Conservation (phyloP, 2,329 filamentous ascomycete species). For the Beauveria caledonica region DNA sequence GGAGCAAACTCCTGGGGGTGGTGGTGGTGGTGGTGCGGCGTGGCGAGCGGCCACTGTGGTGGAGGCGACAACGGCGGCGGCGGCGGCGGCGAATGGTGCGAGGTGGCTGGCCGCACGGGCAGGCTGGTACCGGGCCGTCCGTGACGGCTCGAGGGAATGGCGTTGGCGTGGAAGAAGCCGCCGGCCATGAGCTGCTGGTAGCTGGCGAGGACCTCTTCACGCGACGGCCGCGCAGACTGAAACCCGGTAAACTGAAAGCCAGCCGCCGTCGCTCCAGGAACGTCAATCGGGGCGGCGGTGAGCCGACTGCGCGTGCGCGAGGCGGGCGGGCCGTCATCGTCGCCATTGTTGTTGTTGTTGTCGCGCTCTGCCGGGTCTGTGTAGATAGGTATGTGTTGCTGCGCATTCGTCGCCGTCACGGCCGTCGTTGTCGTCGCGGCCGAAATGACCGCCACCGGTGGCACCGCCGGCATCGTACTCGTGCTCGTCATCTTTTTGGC, state of each 20-base stretch:
- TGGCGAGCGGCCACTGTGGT: constrained; percentile 18
- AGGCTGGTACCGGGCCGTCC: constrained; percentile 7
- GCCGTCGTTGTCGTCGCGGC: constrained; percentile 8
- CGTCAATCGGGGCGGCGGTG: constrained; percentile 8
- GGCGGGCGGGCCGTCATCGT: not conserved
- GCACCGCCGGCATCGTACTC: constrained; percentile 10
- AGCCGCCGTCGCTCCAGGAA: not conserved
- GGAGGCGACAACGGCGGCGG: constrained; percentile 11
- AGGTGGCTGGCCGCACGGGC: constrained; percentile 12
- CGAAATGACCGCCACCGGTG: not conserved
- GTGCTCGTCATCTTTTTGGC: constrained; percentile 15
- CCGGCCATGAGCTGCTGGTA: constrained; percentile 49
- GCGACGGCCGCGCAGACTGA: constrained; percentile 22
- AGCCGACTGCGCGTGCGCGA: constrained; percentile 9
- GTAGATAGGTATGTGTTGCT: not conserved
- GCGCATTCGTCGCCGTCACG: not conserved
- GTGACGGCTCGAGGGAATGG: constrained; percentile 48
- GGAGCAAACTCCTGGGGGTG: too few species aligned
- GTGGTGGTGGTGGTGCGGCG: constrained; percentile 13
- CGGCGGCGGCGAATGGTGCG: not conserved
- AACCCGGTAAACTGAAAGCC: constrained; percentile 1
- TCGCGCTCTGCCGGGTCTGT: not conserved
- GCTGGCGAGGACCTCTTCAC: constrained; percentile 46
- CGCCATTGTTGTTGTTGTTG: too few species aligned
- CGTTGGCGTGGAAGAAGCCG: constrained; percentile 51